Evolutionary conservation across 768 basidiomycete genomes (phyloP).

Genomic region (Dendrothele bispora): DNA sequence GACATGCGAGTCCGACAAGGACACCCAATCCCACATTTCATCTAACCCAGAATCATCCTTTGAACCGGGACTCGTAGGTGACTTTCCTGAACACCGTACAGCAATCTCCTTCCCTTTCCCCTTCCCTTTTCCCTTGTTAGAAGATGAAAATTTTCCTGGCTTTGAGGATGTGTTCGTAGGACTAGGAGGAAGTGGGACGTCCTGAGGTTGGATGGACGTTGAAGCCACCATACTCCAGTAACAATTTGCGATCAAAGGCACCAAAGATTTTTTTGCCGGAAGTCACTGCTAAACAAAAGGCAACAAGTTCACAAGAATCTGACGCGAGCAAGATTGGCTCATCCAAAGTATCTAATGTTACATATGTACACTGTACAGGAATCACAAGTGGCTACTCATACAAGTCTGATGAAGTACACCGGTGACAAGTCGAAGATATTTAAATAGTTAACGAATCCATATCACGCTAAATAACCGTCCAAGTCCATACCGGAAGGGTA

Average conservation of each 20-base stretch:
- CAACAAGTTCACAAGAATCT: no score
- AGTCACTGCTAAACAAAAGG: no score
- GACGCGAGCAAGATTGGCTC: no score
- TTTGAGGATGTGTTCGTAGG: constrained; percentile 13
- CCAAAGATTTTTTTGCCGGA: no score
- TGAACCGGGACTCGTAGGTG: constrained; percentile 1
- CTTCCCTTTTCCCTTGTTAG: constrained; percentile 51
- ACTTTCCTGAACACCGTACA: constrained; percentile 19
- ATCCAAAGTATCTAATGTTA: no score
- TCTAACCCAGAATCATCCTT: constrained; percentile 22
- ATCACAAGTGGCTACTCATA: no score
- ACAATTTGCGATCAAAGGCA: no score
- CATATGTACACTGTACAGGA: no score
- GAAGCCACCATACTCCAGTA: constrained; percentile 53
- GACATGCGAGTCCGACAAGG: constrained; percentile 66
- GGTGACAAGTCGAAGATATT: no score
- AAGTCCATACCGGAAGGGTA: constrained; percentile 1
- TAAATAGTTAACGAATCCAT: constrained; percentile 3
- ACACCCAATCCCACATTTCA: constrained; percentile 70
- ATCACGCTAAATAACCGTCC: not conserved
- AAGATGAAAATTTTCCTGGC: constrained; percentile 20
- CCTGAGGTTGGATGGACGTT: constrained; percentile 37
- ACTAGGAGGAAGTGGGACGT: constrained; percentile 31
- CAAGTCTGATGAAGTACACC: no score
- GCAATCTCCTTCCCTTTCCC: constrained; percentile 35